These are phyloP conservation scores for Wickerhamomyces mucosus DNA, from an alignment of 805 yeast genomes.

Conservation along the genomic window DNA sequence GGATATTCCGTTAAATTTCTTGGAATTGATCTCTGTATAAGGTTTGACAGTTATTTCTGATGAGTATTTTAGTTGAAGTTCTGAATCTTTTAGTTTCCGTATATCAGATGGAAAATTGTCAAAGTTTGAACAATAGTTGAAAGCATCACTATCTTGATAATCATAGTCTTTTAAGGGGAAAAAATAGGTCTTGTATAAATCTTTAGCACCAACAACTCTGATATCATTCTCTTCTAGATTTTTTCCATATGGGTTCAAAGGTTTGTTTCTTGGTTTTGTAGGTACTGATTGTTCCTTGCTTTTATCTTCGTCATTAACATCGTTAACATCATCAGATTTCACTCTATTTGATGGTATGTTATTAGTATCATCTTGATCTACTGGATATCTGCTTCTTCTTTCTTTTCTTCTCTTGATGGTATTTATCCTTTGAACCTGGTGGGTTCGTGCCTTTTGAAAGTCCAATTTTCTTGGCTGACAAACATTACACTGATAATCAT, in stretches of 20 bases:
- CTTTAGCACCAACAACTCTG: conserved; percentile 25
- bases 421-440: conserved; percentile 25
- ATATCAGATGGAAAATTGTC: conserved; percentile 5
- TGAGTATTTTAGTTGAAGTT: conserved; percentile 18
- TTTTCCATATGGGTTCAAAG: conserved; percentile 18
- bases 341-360: conserved; percentile 2
- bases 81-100: conserved; percentile 15
- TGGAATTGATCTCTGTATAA: conserved; percentile 49
- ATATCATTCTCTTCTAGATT: conserved; percentile 27
- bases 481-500: conserved; percentile 66
- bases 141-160: conserved; percentile 33
- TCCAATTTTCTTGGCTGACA: conserved; percentile 53
- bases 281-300: conserved; percentile 8
- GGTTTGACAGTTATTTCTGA: conserved; percentile 39
- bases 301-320: conserved; percentile 4
- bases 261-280: conserved; percentile 13
- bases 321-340: conserved; percentile 3
- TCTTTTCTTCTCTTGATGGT: conserved; percentile 10
- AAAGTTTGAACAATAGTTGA: conserved; percentile 34
- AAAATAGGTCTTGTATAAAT: conserved; percentile 24
- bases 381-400: conserved; percentile 5
- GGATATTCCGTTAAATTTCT: conserved; percentile 51
- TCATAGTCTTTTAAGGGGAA: conserved; percentile 26
- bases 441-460: conserved; percentile 30
- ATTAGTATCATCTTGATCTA: conserved; percentile 2